phyloP scores from a whole-genome alignment of 352 stramenopile species.

The Globisporangium cystogenes region DNA sequence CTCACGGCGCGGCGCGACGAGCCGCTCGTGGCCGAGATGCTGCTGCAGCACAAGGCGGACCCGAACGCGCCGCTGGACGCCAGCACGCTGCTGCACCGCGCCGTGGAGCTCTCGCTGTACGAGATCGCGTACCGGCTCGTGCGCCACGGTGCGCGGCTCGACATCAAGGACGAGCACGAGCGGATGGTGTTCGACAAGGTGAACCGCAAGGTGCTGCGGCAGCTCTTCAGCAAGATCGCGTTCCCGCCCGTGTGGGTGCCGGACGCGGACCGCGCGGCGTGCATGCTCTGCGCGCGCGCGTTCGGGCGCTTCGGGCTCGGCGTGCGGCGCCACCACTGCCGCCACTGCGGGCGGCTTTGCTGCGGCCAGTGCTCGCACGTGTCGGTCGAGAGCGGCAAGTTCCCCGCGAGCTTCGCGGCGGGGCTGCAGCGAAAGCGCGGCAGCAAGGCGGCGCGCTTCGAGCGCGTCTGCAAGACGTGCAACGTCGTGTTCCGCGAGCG shows the following conservation, averaged over 20 bases:
- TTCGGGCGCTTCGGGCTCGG: constrained; percentile 61
- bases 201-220: constrained; percentile 62
- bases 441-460: constrained; percentile 28
- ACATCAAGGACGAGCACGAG: constrained; percentile 67
- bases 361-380: constrained; percentile 75
- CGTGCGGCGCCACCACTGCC: constrained; percentile 79
- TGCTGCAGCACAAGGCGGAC: constrained; percentile 70
- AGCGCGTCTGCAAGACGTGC: constrained; percentile 75
- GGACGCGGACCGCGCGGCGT: constrained; percentile 59
- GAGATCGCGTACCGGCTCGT: constrained; percentile 79
- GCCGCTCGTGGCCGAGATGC: constrained; percentile 71
- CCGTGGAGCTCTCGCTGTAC: constrained; percentile 56
- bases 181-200: constrained; percentile 85
- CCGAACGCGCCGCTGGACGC: constrained; percentile 59
- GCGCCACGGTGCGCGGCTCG: constrained; percentile 66
- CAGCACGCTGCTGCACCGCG: constrained; percentile 70
- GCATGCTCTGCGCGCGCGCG: constrained; percentile 76
- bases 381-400: constrained; percentile 64
- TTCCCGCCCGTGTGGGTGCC: constrained; percentile 80
- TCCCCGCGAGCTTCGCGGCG: constrained; percentile 53
- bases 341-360: constrained; percentile 76
- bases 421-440: constrained; percentile 6
- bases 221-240: constrained; percentile 72
- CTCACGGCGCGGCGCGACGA: constrained; percentile 74
- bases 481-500: constrained; percentile 73